Evolutionary conservation across 495 filamentous ascomycete genomes (phyloP), one percentile per base, ranked within the genome.

Genomic region (Annulohypoxylon nitens): DNA sequence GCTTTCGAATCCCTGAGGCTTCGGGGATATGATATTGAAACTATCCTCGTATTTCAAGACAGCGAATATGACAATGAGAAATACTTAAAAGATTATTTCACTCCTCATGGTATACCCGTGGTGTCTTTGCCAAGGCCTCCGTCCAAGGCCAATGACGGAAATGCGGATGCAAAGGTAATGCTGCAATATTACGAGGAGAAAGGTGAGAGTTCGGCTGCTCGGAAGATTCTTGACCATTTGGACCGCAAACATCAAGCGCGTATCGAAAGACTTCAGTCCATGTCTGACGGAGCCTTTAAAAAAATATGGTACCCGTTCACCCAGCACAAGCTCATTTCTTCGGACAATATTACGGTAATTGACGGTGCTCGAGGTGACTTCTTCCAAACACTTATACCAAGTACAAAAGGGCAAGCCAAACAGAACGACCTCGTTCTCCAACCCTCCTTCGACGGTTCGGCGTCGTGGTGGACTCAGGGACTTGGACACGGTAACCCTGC

Each of bases 381-480:
- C 78, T 95, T 94, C 78, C 90, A 93, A 71, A 89, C 87, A 0
- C 83, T 86, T 16, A 65, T 70, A 8, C 71, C 36, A 64, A 39
- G 10, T 23, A 61, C 12, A 12, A 37, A 41, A 11, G 25, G 25
- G n/a, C n/a, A 12, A 51, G n/a, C 41, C n/a, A 16, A 77, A 47
- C 20, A 53, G 36, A 8, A 59, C 51, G 11, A 67, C 20, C 62
- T 75, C 23, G 16, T 89, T 11, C 79, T 94, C 0, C 81, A 80
- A 25, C 85, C 91, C 8, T 89, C 89, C 0, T 93, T 94, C 57
- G 92, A 95, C 66, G 92, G 88, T 18, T 93, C 92, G 0, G 92
- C 91, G 16, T 93, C 92, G 0, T 95, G 92, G 92, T 95, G 92
- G 92, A 94, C 92, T 0, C 92, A 95, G 79, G 92, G 92, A 8